Evolutionary conservation across 148 eudicot genomes (phyloP).

Genomic region (Nepenthes gracilis): DNA sequence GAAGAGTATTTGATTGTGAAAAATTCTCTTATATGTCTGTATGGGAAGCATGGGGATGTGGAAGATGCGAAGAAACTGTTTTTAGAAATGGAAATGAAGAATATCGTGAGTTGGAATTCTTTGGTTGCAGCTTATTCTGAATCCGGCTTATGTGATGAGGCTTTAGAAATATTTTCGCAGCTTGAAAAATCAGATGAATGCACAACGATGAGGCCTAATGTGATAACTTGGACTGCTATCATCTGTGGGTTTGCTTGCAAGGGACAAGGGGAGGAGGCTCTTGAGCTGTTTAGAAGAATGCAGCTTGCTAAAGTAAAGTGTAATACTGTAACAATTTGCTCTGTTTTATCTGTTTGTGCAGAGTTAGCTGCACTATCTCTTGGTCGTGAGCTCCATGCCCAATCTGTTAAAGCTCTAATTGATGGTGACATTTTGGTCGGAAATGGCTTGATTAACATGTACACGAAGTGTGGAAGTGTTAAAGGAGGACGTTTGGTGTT

Average conservation of each 20-base stretch:
- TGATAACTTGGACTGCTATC: constrained; percentile 47
- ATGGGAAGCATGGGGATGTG: constrained; percentile 39
- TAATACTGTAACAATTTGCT: constrained; percentile 33
- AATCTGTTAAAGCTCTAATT: constrained; percentile 20
- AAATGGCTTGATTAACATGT: constrained; percentile 54
- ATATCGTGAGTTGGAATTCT: constrained; percentile 53
- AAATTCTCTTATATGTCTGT: constrained; percentile 44
- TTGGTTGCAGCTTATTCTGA: constrained; percentile 54
- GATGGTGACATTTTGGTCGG: constrained; percentile 20
- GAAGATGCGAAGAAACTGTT: constrained; percentile 32
- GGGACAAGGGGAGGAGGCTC: constrained; percentile 29
- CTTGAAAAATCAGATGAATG: constrained; percentile 16
- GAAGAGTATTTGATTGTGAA: constrained; percentile 29
- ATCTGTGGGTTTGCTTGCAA: constrained; percentile 36
- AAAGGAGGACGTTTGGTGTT: constrained; percentile 27
- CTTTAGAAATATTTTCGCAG: constrained; percentile 27
- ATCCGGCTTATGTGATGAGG: constrained; percentile 50
- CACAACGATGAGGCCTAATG: constrained; percentile 33
- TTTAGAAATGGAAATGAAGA: constrained; percentile 29
- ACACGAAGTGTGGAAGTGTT: constrained; percentile 48
- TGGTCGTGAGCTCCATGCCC: constrained; percentile 52
- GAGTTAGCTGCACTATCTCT: constrained; percentile 34
- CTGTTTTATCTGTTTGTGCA: constrained; percentile 44
- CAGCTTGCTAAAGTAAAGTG: constrained; percentile 28
- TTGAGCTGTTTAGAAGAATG: constrained; percentile 48